phyloP scores from a whole-genome alignment of 1,284 basidiomycete genomes.

The Marasmius tenuissimus region DNA sequence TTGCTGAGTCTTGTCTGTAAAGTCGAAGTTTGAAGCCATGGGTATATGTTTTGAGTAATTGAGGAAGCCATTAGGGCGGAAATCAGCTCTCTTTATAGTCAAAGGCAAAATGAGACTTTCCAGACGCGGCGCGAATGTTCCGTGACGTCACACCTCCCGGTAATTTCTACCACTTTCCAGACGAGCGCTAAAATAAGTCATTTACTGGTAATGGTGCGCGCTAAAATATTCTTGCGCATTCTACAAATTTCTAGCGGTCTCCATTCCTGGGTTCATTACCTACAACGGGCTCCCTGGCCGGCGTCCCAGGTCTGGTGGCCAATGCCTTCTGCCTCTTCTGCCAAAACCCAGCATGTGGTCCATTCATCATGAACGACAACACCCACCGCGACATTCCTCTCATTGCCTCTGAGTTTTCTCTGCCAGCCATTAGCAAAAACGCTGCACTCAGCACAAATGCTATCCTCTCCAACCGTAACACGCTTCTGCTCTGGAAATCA shows the following conservation, averaged over 20 bases:
- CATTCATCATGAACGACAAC: slow-evolving; percentile 61
- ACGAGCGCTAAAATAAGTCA: neutral
- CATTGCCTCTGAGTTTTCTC: slow-evolving; percentile 58
- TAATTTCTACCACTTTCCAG: neutral
- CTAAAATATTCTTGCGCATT: neutral
- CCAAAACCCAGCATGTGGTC: slow-evolving; percentile 53
- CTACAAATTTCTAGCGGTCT: too few species aligned
- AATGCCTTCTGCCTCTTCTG: slow-evolving; percentile 32
- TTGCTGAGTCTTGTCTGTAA: slow-evolving; percentile 79
- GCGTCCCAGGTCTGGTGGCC: slow-evolving; percentile 5
- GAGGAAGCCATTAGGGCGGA: neutral
- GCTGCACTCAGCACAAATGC: slow-evolving; percentile 64
- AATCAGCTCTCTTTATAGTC: neutral
- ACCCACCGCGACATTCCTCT: slow-evolving; percentile 74
- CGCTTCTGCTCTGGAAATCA: slow-evolving; percentile 46
- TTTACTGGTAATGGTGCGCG: neutral
- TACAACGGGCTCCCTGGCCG: neutral
- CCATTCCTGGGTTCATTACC: too few species aligned
- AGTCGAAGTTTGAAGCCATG: slow-evolving; percentile 67
- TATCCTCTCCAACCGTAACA: slow-evolving; percentile 28
- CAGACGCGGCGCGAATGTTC: neutral
- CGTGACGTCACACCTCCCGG: neutral
- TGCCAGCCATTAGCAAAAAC: slow-evolving; percentile 61
- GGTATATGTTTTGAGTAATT: slow-evolving; percentile 5
- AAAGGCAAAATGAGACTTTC: neutral